Percentiles rank a stretch among this genome's conserved stretches.
Evolutionary conservation across 345 rosid species (phyloP).

Genomic region (Litchi chinensis): DNA sequence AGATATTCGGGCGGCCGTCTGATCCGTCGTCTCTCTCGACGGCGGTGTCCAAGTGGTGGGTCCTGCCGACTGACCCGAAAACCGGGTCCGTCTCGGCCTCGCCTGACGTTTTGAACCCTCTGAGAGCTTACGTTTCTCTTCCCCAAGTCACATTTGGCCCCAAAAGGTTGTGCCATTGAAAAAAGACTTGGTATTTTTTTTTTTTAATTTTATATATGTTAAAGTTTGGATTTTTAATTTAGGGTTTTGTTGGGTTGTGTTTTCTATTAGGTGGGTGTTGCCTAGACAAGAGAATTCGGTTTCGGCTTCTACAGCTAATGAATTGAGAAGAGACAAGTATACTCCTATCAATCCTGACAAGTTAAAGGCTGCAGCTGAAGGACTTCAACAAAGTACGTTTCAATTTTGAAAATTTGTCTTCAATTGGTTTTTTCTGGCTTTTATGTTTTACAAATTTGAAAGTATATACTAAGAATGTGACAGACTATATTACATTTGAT

Average conservation of each 20-base stretch:
- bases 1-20: constrained; percentile 47
- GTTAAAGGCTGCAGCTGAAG: constrained; percentile 90
- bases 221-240: background rate
- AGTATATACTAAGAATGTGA: background rate
- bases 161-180: constrained; percentile 52
- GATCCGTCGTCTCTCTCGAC: constrained; percentile 67
- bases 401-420: background rate
- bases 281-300: constrained; percentile 50
- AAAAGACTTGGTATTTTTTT: too few species aligned
- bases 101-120: constrained; percentile 75
- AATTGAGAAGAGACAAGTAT: constrained; percentile 62
- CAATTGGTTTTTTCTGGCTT: background rate
- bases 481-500: background rate
- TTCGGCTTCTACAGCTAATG: constrained; percentile 82
- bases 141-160: constrained; percentile 96
- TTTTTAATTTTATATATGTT: too few species aligned
- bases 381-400: constrained; percentile 61
- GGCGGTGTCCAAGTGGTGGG: constrained; percentile 81
- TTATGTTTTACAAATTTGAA: background rate
- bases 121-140: constrained; percentile 73
- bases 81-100: constrained; percentile 32
- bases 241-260: background rate
- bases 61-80: constrained; percentile 43
- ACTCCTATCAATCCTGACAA: constrained; percentile 61
- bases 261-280: constrained; percentile 62